Percentiles rank a stretch among this genome's conserved stretches.
These are phyloP conservation scores for Cadophora sp. DNA, from an alignment of 2,329 filamentous ascomycete genomes.

Conservation along the genomic window DNA sequence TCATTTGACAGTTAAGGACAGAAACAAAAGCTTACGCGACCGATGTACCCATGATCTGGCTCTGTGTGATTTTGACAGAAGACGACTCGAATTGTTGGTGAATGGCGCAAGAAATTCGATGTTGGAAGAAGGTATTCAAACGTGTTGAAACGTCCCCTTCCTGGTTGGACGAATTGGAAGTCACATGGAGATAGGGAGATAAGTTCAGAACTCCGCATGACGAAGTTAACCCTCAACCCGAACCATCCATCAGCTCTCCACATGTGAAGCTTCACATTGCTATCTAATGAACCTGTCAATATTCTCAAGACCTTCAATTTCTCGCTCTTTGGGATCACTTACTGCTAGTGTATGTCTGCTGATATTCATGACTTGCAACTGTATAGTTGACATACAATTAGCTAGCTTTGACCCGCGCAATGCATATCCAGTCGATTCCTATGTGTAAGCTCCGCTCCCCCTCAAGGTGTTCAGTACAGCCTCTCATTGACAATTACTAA, in stretches of 20 bases:
- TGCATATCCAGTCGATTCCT: constrained; percentile 88
- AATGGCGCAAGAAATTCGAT: no score
- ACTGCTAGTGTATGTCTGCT: constrained; percentile 29
- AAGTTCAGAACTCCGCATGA: constrained; percentile 3
- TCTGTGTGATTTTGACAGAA: no score
- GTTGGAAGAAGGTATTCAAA: neutral
- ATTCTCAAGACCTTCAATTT: constrained; percentile 29
- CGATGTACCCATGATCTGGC: neutral
- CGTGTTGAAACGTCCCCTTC: neutral
- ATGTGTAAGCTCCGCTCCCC: constrained; percentile 74
- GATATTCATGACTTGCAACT: neutral
- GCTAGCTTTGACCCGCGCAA: constrained; percentile 50
- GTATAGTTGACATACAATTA: constrained; percentile 15
- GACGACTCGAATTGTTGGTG: neutral
- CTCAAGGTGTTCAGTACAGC: constrained; percentile 16
- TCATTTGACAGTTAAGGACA: constrained; percentile 11
- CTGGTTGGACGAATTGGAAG: neutral
- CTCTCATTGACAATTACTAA: constrained; percentile 24
- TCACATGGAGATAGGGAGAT: constrained; percentile 30
- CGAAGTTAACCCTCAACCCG: constrained; percentile 8
- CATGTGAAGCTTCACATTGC: neutral
- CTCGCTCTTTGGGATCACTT: constrained; percentile 26
- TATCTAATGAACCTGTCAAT: constrained; percentile 34
- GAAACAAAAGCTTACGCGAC: neutral
- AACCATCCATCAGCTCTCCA: neutral